phyloP scores from a whole-genome alignment of 129 eudicot genomes.

The Chrysanthemum makinoi region DNA sequence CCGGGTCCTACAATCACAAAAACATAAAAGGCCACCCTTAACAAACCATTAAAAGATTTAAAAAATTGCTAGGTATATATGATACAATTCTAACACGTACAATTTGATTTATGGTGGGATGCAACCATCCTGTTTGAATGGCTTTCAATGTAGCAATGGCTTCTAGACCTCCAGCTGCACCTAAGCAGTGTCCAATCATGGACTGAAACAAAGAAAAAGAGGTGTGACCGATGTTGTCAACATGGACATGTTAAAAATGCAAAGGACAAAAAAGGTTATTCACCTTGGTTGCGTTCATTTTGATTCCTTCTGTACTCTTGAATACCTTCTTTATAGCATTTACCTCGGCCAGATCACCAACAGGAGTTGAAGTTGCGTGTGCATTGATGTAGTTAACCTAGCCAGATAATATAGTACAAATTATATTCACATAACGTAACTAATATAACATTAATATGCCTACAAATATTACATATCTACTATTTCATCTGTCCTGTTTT shows the following conservation, averaged over 20 bases:
- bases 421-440: neutral
- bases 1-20: constrained; percentile 27
- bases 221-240: neutral
- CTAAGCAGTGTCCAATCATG: constrained; percentile 97
- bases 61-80: neutral
- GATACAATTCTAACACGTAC: constrained; percentile 36
- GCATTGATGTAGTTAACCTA: constrained; percentile 98
- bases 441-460: too few species aligned
- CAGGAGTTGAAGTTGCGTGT: constrained; percentile 87
- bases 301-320: constrained; percentile 73
- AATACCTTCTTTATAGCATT: constrained; percentile 93
- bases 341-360: constrained; percentile 89
- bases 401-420: neutral
- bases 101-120: constrained; percentile 92
- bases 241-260: neutral
- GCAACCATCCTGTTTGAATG: constrained; percentile 89
- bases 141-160: constrained; percentile 93
- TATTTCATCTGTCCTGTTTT: too few species aligned
- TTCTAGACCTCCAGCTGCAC: constrained; percentile 98
- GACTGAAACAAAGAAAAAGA: constrained; percentile 46
- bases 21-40: neutral
- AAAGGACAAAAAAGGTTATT: neutral
- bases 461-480: too few species aligned
- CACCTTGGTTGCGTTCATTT: constrained; percentile 91
- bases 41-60: neutral